phyloP scores from a whole-genome alignment of 2,329 filamentous ascomycete species.

The Botrytis squamosa region DNA sequence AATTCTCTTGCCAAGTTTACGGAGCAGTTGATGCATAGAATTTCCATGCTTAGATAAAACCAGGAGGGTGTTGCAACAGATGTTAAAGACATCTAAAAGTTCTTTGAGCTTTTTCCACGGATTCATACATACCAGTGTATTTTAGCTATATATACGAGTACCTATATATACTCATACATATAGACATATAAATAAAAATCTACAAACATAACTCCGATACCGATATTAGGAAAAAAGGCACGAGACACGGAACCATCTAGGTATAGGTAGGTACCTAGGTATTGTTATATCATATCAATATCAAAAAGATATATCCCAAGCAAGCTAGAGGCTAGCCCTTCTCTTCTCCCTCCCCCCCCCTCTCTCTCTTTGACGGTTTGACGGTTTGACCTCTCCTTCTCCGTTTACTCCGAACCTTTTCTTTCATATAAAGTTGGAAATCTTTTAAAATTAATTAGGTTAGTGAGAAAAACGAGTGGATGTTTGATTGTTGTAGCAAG shows the following conservation, averaged over 20 bases:
- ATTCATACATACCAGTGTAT: no score
- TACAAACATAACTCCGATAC: neutral
- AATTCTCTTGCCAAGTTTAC: neutral
- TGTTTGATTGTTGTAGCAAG: constrained; percentile 4
- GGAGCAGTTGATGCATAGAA: neutral
- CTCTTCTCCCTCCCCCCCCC: neutral
- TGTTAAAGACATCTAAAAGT: no score
- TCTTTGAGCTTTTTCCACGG: no score
- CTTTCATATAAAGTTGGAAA: neutral
- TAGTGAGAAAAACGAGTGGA: neutral
- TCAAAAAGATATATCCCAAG: neutral
- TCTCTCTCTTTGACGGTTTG: neutral
- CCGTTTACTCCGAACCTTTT: constrained; percentile 3
- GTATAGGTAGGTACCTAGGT: neutral
- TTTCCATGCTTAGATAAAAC: no score
- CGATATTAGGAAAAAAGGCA: neutral
- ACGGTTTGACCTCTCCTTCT: neutral
- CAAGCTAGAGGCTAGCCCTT: neutral
- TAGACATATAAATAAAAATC: neutral
- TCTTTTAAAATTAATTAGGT: neutral
- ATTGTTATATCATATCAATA: neutral
- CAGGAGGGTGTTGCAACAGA: neutral
- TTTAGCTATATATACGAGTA: no score
- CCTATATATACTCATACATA: neutral
- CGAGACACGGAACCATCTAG: constrained; percentile 1